Percentiles rank a stretch among this genome's conserved stretches.
Evolutionary conservation across 1,139 yeast genomes (phyloP).

Genomic region (Geotrichum klebahnii): DNA sequence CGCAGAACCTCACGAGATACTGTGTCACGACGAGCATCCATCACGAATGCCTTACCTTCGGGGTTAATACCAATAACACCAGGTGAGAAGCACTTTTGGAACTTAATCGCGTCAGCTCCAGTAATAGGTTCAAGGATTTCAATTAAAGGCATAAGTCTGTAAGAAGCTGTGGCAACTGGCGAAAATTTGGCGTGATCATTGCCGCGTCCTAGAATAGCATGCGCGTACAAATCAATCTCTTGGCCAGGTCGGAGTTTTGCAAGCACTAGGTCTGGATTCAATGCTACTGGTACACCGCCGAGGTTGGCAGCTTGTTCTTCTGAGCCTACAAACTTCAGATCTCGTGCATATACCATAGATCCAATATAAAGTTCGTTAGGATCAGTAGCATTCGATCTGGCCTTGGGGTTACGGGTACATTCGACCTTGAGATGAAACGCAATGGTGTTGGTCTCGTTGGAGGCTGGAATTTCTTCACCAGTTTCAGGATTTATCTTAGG

Average conservation of each 20-base stretch:
- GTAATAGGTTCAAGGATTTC: slow-evolving; percentile 68
- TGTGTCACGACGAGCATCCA: slow-evolving; percentile 89
- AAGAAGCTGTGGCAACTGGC: slow-evolving; percentile 96
- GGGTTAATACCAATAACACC: slow-evolving; percentile 81
- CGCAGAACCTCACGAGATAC: slow-evolving; percentile 94
- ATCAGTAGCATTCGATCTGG: slow-evolving; percentile 72
- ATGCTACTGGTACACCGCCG: slow-evolving; percentile 44
- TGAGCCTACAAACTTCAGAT: slow-evolving; percentile 84
- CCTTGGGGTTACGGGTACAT: slow-evolving; percentile 81
- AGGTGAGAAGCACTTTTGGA: slow-evolving; percentile 85
- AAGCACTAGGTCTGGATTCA: slow-evolving; percentile 72
- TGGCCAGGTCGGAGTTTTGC: slow-evolving; percentile 97
- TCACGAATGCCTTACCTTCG: slow-evolving; percentile 72
- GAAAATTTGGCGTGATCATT: slow-evolving; percentile 95
- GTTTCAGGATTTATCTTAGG: slow-evolving; percentile 42
- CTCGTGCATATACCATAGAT: slow-evolving; percentile 82
- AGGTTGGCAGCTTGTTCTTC: slow-evolving; percentile 80
- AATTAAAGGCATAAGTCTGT: slow-evolving; percentile 88
- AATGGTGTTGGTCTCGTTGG: slow-evolving; percentile 83
- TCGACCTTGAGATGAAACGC: slow-evolving; percentile 75
- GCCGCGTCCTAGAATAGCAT: slow-evolving; percentile 88
- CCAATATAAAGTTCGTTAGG: slow-evolving; percentile 80
- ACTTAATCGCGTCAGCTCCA: slow-evolving; percentile 72
- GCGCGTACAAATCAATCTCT: slow-evolving; percentile 84
- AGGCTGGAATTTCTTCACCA: slow-evolving; percentile 28